Evolutionary conservation across 768 basidiomycete genomes (phyloP).

Genomic region (Galerina marginata): DNA sequence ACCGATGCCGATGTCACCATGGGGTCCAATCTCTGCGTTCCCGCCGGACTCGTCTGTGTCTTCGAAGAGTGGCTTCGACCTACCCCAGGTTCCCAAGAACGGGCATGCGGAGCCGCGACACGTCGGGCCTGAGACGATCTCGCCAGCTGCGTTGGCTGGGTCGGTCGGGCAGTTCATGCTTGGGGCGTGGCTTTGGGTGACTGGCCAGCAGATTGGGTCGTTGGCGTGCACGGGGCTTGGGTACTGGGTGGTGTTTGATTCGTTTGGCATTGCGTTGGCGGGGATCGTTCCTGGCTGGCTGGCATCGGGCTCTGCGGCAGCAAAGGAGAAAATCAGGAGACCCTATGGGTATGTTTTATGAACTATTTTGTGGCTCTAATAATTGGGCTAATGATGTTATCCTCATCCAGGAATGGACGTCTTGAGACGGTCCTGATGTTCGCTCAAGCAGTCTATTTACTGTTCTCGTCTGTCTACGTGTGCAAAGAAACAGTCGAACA

Average conservation of each 20-base stretch:
- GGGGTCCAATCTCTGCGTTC: slow-evolving; percentile 62
- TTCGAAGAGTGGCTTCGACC: slow-evolving; percentile 18
- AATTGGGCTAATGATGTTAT: slow-evolving; percentile 8
- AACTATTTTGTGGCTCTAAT: neutral
- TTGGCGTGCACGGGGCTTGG: slow-evolving; percentile 89
- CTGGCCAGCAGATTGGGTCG: slow-evolving; percentile 87
- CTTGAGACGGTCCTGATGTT: slow-evolving; percentile 78
- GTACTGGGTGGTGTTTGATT: slow-evolving; percentile 96
- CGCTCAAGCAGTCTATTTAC: slow-evolving; percentile 89
- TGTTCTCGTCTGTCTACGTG: slow-evolving; percentile 94
- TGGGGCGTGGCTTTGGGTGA: slow-evolving; percentile 84
- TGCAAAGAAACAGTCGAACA: slow-evolving; percentile 98
- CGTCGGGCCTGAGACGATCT: slow-evolving; percentile 6
- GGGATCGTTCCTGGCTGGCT: slow-evolving; percentile 52
- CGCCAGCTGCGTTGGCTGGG: slow-evolving; percentile 28
- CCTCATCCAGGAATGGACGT: slow-evolving; percentile 58
- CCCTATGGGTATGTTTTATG: slow-evolving; percentile 45
- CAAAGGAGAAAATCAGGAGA: slow-evolving; percentile 61
- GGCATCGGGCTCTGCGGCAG: slow-evolving; percentile 26
- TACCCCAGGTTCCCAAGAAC: slow-evolving; percentile 10
- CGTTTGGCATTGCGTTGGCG: slow-evolving; percentile 73
- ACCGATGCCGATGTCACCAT: slow-evolving; percentile 67
- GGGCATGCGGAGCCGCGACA: neutral
- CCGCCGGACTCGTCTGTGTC: slow-evolving; percentile 27
- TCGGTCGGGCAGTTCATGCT: slow-evolving; percentile 60